These are phyloP conservation scores for Candida morakotiae DNA, from an alignment of 805 yeast genomes.

Conservation along the genomic window DNA sequence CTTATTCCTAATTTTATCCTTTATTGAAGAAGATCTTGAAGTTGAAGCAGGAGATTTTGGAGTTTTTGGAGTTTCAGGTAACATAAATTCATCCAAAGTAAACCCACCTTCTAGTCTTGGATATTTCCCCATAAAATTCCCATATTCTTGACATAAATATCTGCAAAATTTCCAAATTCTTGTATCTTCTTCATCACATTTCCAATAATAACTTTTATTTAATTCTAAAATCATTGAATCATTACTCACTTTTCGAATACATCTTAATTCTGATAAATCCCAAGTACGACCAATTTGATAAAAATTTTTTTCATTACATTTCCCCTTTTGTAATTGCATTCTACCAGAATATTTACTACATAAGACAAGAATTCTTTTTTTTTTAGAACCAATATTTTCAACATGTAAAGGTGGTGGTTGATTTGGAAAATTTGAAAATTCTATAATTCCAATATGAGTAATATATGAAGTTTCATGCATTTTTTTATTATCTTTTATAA, in stretches of 20 bases:
- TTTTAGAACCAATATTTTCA: constrained; percentile 33
- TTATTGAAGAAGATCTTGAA: constrained; percentile 7
- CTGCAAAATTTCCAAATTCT: constrained; percentile 33
- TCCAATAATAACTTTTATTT: constrained; percentile 83
- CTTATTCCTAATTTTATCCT: constrained; percentile 17
- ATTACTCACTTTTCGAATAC: constrained; percentile 49
- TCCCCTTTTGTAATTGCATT: constrained; percentile 77
- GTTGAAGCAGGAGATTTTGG: constrained; percentile 11
- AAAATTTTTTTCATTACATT: constrained; percentile 65
- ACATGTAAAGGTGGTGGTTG: constrained; percentile 58
- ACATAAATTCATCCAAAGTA: constrained; percentile 28
- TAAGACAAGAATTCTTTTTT: constrained; percentile 56
- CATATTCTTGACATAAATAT: constrained; percentile 27
- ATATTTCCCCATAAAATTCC: constrained; percentile 33
- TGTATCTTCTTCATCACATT: constrained; percentile 33
- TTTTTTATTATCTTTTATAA: constrained; percentile 17
- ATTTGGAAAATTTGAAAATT: constrained; percentile 68
- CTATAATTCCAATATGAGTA: constrained; percentile 72
- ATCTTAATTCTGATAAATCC: constrained; percentile 69
- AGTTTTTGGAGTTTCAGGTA: constrained; percentile 17
- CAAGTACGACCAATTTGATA: constrained; percentile 92
- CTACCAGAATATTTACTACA: constrained; percentile 65
- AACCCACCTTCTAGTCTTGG: constrained; percentile 36
- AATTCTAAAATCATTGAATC: constrained; percentile 58
- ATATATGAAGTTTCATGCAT: constrained; percentile 47